Percentiles rank a stretch among this genome's conserved stretches.
Evolutionary conservation across 164 flowering plant species (phyloP).

Genomic region (Cinnamomum chago): DNA sequence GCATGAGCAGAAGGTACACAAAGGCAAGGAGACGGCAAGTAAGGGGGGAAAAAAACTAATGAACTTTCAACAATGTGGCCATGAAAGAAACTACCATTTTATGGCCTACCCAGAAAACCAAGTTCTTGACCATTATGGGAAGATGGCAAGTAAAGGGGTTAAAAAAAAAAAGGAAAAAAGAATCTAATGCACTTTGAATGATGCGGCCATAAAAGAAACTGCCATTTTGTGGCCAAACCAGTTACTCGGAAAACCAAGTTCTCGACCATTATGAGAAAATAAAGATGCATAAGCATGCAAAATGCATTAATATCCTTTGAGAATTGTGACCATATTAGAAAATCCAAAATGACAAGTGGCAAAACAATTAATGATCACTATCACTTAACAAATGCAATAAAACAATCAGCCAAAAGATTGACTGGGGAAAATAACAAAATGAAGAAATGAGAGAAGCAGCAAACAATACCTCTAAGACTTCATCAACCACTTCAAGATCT

Average conservation of each 20-base stretch:
- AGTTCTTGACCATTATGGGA: not conserved
- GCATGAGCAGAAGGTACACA: not conserved
- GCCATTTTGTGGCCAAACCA: too few species aligned
- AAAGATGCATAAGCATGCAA: not conserved
- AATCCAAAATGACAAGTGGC: not conserved
- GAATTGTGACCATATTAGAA: not conserved
- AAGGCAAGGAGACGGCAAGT: not conserved
- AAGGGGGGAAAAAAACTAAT: too few species aligned
- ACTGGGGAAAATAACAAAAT: not conserved
- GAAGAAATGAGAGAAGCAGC: not conserved
- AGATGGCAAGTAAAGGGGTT: not conserved
- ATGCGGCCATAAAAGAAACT: not conserved
- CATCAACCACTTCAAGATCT: constrained; percentile 70
- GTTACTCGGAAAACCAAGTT: too few species aligned
- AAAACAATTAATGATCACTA: not conserved
- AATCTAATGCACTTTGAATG: not conserved
- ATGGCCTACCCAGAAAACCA: too few species aligned
- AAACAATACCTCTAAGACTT: constrained; percentile 64
- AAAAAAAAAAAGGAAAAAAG: not conserved
- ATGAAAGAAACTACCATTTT: too few species aligned
- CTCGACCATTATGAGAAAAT: not conserved
- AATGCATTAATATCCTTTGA: not conserved
- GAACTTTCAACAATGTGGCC: not conserved
- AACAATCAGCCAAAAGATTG: not conserved
- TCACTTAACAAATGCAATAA: not conserved